These are phyloP conservation scores for Neurospora sp. DNA, from an alignment of 2,329 filamentous ascomycete genomes.

Conservation along the genomic window DNA sequence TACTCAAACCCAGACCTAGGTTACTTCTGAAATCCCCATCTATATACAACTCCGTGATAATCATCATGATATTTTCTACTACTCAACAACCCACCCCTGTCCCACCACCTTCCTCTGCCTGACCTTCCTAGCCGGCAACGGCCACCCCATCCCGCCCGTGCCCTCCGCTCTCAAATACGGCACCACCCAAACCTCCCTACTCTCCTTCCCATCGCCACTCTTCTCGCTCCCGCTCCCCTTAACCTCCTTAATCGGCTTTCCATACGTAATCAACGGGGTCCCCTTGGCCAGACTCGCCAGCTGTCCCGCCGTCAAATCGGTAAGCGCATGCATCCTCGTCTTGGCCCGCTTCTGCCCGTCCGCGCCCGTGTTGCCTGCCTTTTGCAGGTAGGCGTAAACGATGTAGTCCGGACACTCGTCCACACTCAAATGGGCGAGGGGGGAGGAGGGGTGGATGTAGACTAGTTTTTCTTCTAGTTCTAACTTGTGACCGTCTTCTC, in stretches of 20 bases:
- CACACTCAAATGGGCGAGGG: slow-evolving; percentile 59
- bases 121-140: slow-evolving; percentile 75
- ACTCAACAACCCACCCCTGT: slow-evolving; percentile 66
- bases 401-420: slow-evolving; percentile 79
- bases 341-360: slow-evolving; percentile 50
- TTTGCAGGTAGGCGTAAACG: slow-evolving; percentile 79
- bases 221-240: slow-evolving; percentile 23
- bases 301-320: slow-evolving; percentile 65
- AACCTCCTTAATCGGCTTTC: slow-evolving; percentile 85
- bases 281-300: slow-evolving; percentile 72
- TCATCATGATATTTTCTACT: slow-evolving; percentile 15
- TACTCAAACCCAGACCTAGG: neutral
- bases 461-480: slow-evolving; percentile 54
- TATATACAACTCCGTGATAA: neutral
- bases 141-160: slow-evolving; percentile 64
- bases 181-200: slow-evolving; percentile 71
- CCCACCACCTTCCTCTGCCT: slow-evolving; percentile 64
- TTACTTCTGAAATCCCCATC: neutral
- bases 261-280: slow-evolving; percentile 73
- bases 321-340: slow-evolving; percentile 82
- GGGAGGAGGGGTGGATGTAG: slow-evolving; percentile 79
- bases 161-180: slow-evolving; percentile 64
- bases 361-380: slow-evolving; percentile 38
- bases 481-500: slow-evolving; percentile 23
- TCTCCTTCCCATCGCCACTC: slow-evolving; percentile 30